A percentile compares a stretch with the other conserved stretches of the same genome.
Conservation (phyloP, 2,329 filamentous ascomycete species). For the Trichoderma sp. region DNA sequence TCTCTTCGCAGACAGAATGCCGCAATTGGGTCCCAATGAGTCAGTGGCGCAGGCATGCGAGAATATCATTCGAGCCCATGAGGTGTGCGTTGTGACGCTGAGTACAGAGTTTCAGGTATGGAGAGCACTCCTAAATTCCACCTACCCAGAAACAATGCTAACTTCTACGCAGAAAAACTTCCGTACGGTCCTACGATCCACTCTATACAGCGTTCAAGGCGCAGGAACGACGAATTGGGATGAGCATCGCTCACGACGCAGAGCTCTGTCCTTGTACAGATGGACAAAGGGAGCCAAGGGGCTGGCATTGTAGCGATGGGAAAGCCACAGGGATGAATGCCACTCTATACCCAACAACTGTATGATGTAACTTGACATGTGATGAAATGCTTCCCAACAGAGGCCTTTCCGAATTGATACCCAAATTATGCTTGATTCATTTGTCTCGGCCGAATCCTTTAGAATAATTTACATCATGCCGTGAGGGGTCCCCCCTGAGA, state of each 20-base stretch:
- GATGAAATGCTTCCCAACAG: not conserved
- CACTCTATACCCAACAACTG: not conserved
- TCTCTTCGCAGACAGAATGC: conserved; percentile 52
- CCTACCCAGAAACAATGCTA: not conserved
- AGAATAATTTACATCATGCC: not conserved
- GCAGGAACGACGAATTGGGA: conserved; percentile 42
- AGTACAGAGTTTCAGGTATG: conserved; percentile 52
- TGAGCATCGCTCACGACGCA: conserved; percentile 47
- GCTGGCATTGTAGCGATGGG: conserved; percentile 31
- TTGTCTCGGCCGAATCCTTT: not conserved
- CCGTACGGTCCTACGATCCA: conserved; percentile 53
- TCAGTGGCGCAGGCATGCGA: conserved; percentile 51
- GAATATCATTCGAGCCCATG: conserved; percentile 52
- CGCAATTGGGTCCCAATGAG: conserved; percentile 46
- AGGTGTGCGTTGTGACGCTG: conserved; percentile 52
- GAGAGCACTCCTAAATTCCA: not conserved
- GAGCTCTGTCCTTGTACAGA: conserved; percentile 55
- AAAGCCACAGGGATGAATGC: not conserved
- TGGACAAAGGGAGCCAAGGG: conserved; percentile 47
- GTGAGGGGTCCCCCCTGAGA: not conserved
- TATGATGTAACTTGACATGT: not conserved
- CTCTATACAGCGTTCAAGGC: conserved; percentile 49
- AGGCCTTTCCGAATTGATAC: not conserved
- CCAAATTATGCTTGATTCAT: not conserved
- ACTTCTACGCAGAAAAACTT: conserved; percentile 49